Evolutionary conservation across 2,329 filamentous ascomycete genomes (phyloP), one percentile per base, ranked within the genome.

Genomic region (Pseudocercospora macadamiae): DNA sequence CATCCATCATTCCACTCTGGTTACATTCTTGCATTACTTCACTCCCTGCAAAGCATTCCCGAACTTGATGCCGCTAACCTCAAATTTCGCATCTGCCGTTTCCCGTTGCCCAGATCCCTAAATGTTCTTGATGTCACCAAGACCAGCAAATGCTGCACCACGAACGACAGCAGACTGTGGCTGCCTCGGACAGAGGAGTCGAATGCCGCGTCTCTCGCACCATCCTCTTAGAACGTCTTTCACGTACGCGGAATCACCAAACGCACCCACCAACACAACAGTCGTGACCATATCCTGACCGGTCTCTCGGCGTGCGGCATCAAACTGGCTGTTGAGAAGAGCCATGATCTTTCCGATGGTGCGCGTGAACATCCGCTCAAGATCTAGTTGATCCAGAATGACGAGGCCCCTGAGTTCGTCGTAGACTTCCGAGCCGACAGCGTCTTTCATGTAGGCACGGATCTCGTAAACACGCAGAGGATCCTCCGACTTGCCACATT

Each of bases 161-260:
- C 59, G 56, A 2, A 64, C 62, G 5, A 64, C 58, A 3, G 59
- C 62, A 3, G 62, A 47, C 53, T 63, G 57, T 32, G 62, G 32
- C 14, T 64, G 21, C 14, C 53, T 34, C 25, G 61, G 61, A 14
- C 53, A 57, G 6, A 61, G 14, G 5, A 61, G 49, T 6, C 16
- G 12, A 30, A 64, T 53, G 0, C 47, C 25, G 4, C 18, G 32
- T 4, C 28, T 3, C 10, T 34, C 12, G 32, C 53, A 55, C 61
- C 61, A 64, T 3, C 8, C 16, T 2, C 51, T 32, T 1, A 61
- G 16, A 2, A 28, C 21, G 1, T 54, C 28, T 8, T 57, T 60
- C 9, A 64, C 54, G 32, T 64, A 60, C 1, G 28, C 19, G 1
- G 61, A 64, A 6, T 64, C 61, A 1, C 59, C 61, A 16, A 64